Evolutionary conservation across 1,284 basidiomycete species (phyloP).

Genomic region (Cryptococcus sp.): DNA sequence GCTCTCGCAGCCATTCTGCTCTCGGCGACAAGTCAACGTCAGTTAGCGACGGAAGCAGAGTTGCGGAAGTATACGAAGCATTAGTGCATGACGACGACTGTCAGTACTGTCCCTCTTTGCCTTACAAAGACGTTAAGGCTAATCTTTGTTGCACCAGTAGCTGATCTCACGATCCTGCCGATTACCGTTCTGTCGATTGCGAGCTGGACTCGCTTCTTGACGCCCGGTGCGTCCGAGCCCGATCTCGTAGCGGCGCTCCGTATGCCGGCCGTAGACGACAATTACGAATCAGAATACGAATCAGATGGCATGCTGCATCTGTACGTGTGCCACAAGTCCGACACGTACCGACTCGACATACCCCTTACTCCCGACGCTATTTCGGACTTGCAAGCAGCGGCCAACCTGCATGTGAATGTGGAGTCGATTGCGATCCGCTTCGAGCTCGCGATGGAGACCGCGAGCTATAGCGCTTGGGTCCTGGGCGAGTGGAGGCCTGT

Average conservation of each 20-base stretch:
- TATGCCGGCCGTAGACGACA: not conserved
- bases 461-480: constrained; percentile 5
- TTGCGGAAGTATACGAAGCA: too few relatives aligned
- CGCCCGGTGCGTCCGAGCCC: constrained; percentile 26
- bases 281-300: not conserved
- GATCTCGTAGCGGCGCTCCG: constrained; percentile 31
- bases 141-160: constrained; percentile 9
- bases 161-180: constrained; percentile 26
- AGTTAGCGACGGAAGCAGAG: too few relatives aligned
- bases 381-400: constrained; percentile 11
- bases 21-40: not conserved
- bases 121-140: too few relatives aligned
- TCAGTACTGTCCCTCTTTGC: too few relatives aligned
- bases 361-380: constrained; percentile 10
- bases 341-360: constrained; percentile 21
- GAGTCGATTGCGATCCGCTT: constrained; percentile 29
- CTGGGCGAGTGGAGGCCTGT: constrained; percentile 22
- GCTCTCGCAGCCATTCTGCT: not conserved
- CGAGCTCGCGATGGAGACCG: constrained; percentile 6
- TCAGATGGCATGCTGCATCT: constrained; percentile 9
- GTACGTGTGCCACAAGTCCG: constrained; percentile 20
- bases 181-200: constrained; percentile 31
- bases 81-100: too few relatives aligned
- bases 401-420: constrained; percentile 12
- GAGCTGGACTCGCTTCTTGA: constrained; percentile 39